phyloP scores from a whole-genome alignment of 169 alveolate species.

The Plasmodium fragile region DNA sequence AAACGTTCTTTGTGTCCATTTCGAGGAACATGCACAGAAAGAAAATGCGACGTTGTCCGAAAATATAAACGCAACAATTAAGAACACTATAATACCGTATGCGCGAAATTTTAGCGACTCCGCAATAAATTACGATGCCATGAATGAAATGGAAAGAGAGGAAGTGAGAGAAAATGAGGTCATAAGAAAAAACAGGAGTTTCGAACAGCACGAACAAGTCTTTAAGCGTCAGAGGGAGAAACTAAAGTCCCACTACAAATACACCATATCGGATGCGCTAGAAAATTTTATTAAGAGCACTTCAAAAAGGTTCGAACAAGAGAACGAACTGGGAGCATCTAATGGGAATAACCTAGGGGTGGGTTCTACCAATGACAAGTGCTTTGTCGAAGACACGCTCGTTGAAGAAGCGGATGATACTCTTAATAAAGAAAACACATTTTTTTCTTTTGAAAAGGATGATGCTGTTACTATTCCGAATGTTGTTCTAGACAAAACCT shows the following conservation, averaged over 20 bases:
- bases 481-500: not conserved
- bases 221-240: conserved; percentile 66
- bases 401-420: not conserved
- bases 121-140: conserved; percentile 18
- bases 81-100: not conserved
- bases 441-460: conserved; percentile 2
- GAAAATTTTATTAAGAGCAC: not conserved
- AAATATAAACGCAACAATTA: not conserved
- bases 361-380: not conserved
- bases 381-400: not conserved
- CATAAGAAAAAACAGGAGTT: conserved; percentile 29
- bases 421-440: conserved; percentile 3
- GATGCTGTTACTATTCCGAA: not conserved
- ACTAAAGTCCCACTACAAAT: conserved; percentile 38
- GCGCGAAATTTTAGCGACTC: conserved; percentile 57
- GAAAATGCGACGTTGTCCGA: not conserved
- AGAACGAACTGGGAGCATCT: not conserved
- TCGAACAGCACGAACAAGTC: conserved; percentile 33
- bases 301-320: not conserved
- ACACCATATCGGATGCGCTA: not conserved
- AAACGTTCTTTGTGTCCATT: not conserved
- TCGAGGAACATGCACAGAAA: conserved; percentile 1
- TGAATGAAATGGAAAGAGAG: not conserved
- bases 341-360: not conserved
- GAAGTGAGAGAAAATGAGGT: conserved; percentile 7